Conservation (phyloP, 768 basidiomycete species). For the Rickenella mellea region DNA sequence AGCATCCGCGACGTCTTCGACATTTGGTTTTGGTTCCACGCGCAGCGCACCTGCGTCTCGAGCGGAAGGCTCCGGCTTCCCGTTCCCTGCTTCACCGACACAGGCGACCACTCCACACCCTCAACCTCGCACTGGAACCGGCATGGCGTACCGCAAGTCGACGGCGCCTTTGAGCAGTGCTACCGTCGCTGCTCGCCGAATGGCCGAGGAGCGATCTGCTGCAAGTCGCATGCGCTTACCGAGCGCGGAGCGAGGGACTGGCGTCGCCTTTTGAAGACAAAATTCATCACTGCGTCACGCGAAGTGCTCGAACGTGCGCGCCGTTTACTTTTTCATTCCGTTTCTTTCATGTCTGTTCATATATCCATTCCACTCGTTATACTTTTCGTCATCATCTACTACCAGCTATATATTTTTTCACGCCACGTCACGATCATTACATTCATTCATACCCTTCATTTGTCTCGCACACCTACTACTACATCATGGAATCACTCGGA, state of each 20-base stretch:
- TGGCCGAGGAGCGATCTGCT: not conserved
- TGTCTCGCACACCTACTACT: too few relatives aligned
- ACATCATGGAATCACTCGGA: too few relatives aligned
- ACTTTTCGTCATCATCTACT: too few relatives aligned
- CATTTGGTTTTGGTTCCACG: constrained; percentile 2
- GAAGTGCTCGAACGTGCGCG: not conserved
- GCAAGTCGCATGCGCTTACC: not conserved
- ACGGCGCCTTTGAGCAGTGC: constrained; percentile 1
- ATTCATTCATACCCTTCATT: too few relatives aligned
- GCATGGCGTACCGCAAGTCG: constrained; percentile 53
- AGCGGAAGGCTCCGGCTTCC: not conserved
- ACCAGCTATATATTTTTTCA: too few relatives aligned
- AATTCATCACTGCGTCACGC: not conserved
- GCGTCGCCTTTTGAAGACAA: not conserved
- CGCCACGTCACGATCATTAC: too few relatives aligned
- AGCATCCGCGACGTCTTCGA: constrained; percentile 9
- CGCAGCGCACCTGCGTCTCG: not conserved
- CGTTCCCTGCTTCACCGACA: constrained; percentile 4
- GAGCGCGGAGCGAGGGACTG: too few relatives aligned
- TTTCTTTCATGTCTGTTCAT: not conserved
- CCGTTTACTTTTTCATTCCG: not conserved
- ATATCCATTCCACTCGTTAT: too few relatives aligned
- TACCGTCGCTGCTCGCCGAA: not conserved
- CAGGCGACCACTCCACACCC: constrained; percentile 21
- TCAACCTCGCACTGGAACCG: constrained; percentile 54